These are phyloP conservation scores for Trichoderma parareesei DNA, from an alignment of 495 filamentous ascomycete species.

Conservation along the genomic window DNA sequence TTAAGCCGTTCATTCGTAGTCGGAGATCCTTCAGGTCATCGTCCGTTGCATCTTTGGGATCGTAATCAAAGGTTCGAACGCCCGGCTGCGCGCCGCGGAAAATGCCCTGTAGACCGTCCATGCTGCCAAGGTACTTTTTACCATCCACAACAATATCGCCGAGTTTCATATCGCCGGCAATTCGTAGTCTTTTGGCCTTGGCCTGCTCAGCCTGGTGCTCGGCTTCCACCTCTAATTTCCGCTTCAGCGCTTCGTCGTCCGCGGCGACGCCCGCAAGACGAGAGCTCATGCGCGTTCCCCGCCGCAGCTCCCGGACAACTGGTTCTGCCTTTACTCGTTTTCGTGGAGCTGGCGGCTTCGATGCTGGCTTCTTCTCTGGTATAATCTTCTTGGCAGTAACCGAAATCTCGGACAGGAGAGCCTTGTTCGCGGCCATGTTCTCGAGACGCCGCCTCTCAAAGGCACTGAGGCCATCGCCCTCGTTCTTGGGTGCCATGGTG, in stretches of 20 bases:
- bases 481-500: slow-evolving; percentile 15
- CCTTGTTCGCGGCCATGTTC: slow-evolving; percentile 49
- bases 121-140: slow-evolving; percentile 45
- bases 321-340: slow-evolving; percentile 25
- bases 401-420: slow-evolving; percentile 37
- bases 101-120: slow-evolving; percentile 35
- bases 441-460: slow-evolving; percentile 47
- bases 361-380: slow-evolving; percentile 22
- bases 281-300: slow-evolving; percentile 43
- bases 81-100: slow-evolving; percentile 67
- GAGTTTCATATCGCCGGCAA: slow-evolving; percentile 60
- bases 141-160: slow-evolving; percentile 75
- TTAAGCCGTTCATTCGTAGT: slow-evolving; percentile 69
- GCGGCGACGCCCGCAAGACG: slow-evolving; percentile 40
- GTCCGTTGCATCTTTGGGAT: slow-evolving; percentile 75
- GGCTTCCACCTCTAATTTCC: slow-evolving; percentile 69
- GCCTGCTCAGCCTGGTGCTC: slow-evolving; percentile 53
- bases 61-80: slow-evolving; percentile 69
- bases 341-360: slow-evolving; percentile 18
- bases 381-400: slow-evolving; percentile 28
- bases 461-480: slow-evolving; percentile 35
- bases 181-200: slow-evolving; percentile 60
- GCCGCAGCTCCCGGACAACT: slow-evolving; percentile 22
- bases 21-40: slow-evolving; percentile 67
- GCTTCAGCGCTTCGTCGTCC: slow-evolving; percentile 66